A percentile compares a stretch with the other conserved stretches of the same genome.
These are phyloP conservation scores for Fistulinella cinereoalba DNA, from an alignment of 1,284 basidiomycete species.

Conservation along the genomic window DNA sequence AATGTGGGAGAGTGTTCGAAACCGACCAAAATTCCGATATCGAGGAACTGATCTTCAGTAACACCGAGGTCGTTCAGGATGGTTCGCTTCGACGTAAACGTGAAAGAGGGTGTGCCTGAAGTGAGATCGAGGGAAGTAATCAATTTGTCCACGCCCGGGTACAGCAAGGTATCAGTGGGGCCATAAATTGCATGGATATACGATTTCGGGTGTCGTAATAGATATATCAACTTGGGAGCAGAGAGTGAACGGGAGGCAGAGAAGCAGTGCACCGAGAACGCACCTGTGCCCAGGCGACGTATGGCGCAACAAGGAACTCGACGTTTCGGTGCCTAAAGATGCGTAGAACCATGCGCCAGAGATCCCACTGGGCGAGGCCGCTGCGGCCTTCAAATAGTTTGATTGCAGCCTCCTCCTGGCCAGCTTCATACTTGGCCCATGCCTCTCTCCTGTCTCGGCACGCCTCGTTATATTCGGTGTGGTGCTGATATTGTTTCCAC, in stretches of 20 bases:
- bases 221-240: constrained; percentile 76
- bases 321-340: constrained; percentile 95
- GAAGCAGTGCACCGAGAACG: constrained; percentile 20
- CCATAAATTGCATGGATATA: constrained; percentile 97
- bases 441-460: constrained; percentile 77
- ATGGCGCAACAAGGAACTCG: constrained; percentile 95
- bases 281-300: constrained; percentile 92
- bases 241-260: constrained; percentile 13
- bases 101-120: constrained; percentile 68
- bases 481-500: constrained; percentile 52
- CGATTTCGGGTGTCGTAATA: constrained; percentile 88
- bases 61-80: constrained; percentile 78
- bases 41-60: constrained; percentile 90
- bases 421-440: constrained; percentile 88
- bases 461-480: constrained; percentile 65
- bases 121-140: constrained; percentile 85
- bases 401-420: constrained; percentile 83
- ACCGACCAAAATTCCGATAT: constrained; percentile 89
- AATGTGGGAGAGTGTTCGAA: constrained; percentile 86
- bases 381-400: constrained; percentile 73
- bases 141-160: constrained; percentile 87
- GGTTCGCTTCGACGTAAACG: constrained; percentile 79
- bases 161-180: constrained; percentile 87
- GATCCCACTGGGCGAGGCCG: constrained; percentile 75
- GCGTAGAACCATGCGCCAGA: constrained; percentile 89